A percentile compares a stretch with the other conserved stretches of the same genome.
Conservation (phyloP, 1,284 basidiomycete species). For the Trichosporon ovoides region DNA sequence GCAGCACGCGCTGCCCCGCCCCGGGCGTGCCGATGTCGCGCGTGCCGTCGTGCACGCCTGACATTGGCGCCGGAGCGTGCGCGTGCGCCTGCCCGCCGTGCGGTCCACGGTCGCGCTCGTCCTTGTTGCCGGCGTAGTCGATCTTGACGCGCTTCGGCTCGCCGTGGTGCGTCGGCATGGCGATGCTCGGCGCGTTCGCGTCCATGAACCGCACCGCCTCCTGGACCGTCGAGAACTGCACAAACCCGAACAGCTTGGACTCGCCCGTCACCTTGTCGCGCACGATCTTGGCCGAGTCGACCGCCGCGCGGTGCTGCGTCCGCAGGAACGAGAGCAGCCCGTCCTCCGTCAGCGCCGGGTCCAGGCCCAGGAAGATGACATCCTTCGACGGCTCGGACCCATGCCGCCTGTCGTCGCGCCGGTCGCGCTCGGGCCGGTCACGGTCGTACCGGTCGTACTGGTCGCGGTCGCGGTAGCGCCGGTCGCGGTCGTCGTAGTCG, state of each 20-base stretch:
- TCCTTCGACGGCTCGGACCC: conserved; percentile 48
- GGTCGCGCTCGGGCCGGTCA: background rate
- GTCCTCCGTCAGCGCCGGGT: conserved; percentile 79
- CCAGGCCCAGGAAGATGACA: conserved; percentile 85
- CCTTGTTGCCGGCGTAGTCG: conserved; percentile 62
- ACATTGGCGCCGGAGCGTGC: conserved; percentile 51
- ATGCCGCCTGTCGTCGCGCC: conserved; percentile 25
- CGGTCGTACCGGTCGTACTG: background rate
- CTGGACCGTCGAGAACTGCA: conserved; percentile 74
- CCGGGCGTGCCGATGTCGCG: conserved; percentile 66
- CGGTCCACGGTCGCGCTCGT: background rate
- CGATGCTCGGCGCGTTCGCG: conserved; percentile 64
- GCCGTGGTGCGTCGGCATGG: conserved; percentile 61
- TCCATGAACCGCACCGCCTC: conserved; percentile 76
- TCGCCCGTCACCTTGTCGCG: conserved; percentile 84
- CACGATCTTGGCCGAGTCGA: conserved; percentile 65
- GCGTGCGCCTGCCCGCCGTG: background rate
- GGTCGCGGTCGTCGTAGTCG: background rate
- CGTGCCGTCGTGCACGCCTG: conserved; percentile 70
- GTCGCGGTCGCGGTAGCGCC: conserved; percentile 5
- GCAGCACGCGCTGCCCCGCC: conserved; percentile 55
- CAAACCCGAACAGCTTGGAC: conserved; percentile 90
- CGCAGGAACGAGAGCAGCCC: conserved; percentile 68
- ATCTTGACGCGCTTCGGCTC: conserved; percentile 71
- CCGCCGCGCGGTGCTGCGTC: conserved; percentile 54